Evolutionary conservation across 192 early-diverging fungal genomes (phyloP).

Genomic region (Coemansia sp.): DNA sequence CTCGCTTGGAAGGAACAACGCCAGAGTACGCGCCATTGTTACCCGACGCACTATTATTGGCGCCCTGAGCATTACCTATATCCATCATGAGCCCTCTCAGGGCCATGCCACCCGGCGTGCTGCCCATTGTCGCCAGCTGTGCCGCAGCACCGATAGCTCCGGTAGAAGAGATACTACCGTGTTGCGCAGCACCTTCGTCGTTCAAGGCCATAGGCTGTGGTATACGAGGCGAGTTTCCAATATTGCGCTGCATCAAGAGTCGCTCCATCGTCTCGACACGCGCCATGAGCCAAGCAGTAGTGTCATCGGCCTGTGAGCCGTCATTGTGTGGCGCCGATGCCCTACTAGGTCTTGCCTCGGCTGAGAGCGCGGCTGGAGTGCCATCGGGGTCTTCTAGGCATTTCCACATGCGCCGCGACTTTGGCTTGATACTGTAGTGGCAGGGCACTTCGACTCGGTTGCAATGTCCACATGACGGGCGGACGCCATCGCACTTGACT

Average conservation of each 20-base stretch:
- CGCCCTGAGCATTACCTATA: neutral
- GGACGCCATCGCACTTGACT: conserved; percentile 53
- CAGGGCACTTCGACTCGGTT: conserved; percentile 43
- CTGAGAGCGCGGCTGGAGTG: neutral
- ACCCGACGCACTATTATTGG: conserved; percentile 4
- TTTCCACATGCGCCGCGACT: conserved; percentile 56
- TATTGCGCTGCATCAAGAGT: conserved; percentile 52
- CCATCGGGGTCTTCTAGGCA: conserved; percentile 36
- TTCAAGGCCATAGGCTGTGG: conserved; percentile 1
- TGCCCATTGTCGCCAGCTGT: too few species aligned
- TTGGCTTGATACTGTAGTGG: conserved; percentile 58
- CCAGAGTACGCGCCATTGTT: neutral
- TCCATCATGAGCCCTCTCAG: neutral
- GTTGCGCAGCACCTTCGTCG: neutral
- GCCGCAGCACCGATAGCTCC: neutral
- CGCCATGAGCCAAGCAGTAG: conserved; percentile 47
- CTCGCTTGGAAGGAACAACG: conserved; percentile 18
- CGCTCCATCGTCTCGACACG: conserved; percentile 57
- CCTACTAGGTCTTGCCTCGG: neutral
- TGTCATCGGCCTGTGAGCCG: conserved; percentile 19
- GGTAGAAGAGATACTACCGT: neutral
- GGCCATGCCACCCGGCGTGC: neutral
- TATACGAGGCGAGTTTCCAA: conserved; percentile 29
- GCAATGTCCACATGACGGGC: conserved; percentile 52
- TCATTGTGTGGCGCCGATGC: conserved; percentile 2